A percentile compares a stretch with the other conserved stretches of the same genome.
Conservation (phyloP, 306 rosid genomes). For the Parietaria judaica region DNA sequence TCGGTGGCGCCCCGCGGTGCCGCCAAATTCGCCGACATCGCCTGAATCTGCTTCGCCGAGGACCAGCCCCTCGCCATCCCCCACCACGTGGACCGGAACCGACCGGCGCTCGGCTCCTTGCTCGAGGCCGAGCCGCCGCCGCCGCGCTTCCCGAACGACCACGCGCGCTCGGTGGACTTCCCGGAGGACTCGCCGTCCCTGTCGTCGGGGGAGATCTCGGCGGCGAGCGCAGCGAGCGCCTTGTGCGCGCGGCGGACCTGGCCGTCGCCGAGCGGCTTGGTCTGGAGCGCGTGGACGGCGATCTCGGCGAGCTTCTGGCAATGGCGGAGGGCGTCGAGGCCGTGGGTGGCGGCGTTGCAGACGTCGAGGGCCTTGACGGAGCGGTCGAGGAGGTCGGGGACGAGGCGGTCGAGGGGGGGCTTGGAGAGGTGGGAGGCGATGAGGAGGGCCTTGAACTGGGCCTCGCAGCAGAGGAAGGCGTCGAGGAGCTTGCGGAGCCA, state of each 20-base stretch:
- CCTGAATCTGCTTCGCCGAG: constrained; percentile 69
- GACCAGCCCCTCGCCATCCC: constrained; percentile 84
- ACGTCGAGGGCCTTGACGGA: constrained; percentile 65
- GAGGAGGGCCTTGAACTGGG: constrained; percentile 79
- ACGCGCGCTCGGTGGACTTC: constrained; percentile 54
- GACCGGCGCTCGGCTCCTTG: constrained; percentile 32
- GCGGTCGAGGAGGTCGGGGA: constrained; percentile 75
- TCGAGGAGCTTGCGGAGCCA: constrained; percentile 78
- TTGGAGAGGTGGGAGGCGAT: constrained; percentile 58
- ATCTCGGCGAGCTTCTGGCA: constrained; percentile 74
- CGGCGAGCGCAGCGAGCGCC: constrained; percentile 47
- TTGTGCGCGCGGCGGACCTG: constrained; percentile 81
- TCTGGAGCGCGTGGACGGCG: constrained; percentile 52
- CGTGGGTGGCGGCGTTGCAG: constrained; percentile 72
- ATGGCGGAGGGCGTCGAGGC: constrained; percentile 59
- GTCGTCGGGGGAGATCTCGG: constrained; percentile 56
- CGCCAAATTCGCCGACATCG: constrained; percentile 51
- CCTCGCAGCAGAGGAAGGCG: constrained; percentile 78
- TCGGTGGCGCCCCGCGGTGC: constrained; percentile 71
- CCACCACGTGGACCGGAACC: constrained; percentile 46
- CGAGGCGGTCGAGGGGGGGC: constrained; percentile 70
- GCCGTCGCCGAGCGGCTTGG: constrained; percentile 71
- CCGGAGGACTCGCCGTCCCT: constrained; percentile 28
- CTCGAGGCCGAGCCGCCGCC: not conserved
- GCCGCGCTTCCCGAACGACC: constrained; percentile 72